Base-by-base conservation (phyloP, 2,329 filamentous ascomycete species). In the Exserohilum rostratum region DNA sequence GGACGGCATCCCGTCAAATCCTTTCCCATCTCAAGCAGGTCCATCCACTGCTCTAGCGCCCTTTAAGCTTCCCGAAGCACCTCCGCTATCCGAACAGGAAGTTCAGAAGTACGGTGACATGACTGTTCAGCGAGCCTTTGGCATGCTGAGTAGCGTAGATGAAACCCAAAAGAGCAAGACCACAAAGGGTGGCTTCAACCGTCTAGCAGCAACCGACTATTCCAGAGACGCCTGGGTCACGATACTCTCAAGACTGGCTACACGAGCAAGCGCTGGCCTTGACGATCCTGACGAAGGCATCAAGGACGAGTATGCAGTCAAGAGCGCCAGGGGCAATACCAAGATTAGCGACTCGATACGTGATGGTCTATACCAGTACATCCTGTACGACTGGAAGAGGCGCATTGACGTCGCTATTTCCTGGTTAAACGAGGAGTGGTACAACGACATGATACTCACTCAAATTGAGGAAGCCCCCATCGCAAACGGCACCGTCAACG, bases 371-470 rank as follows among this genome's bases (percentile, higher is more conserved):
- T 95, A 92, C 75, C 83, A 85, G 49, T 97, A 96, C 72, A 85
- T 98, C 43, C 85, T 98, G 59, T 91, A 96, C 60, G 93, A 98
- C 71, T 99, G 96, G 77, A 87, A 93, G 50, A 87, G 85, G 58
- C 88, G 95, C 38, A 93, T 98, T 59, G 93, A 96, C 64, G 85
- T 95, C 18, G 93, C 92, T 1, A 91, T 98, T 46, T 88, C 89
- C 6, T 99, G 95, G 95, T 82, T 99, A 13, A 96, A 89, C 66
- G 95, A 99, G 74, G 95, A 99, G 77, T 99, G 95, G 93, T 98
- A 96, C 76, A 96, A 93, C 67, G 93, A 98, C 73, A 87, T 82
- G 38, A 76, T 91, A 29, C 79, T 82, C 48, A 71, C 78, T 39
- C 77, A 82, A 35, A 46, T 62, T 7, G 46, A 55, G 4, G 53